Evolutionary conservation across 1,139 yeast species (phyloP).

Genomic region (Blastobotrys ciferrii): DNA sequence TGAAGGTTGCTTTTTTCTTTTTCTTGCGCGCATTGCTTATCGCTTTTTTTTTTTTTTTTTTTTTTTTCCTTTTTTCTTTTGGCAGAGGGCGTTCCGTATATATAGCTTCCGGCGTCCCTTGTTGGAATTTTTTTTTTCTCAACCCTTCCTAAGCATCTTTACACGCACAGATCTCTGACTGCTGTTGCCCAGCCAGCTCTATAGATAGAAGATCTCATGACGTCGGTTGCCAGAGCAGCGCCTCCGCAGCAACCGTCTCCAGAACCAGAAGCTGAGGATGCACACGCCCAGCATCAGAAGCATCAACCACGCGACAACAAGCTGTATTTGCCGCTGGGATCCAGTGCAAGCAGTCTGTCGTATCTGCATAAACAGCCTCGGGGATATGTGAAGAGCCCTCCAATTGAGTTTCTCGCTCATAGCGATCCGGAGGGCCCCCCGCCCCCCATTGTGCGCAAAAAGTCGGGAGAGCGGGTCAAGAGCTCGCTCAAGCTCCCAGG

Average conservation of each 20-base stretch:
- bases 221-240: too few relatives aligned
- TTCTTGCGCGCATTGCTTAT: constrained; percentile 3
- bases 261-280: too few relatives aligned
- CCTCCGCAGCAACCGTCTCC: too few relatives aligned
- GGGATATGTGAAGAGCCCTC: not conserved
- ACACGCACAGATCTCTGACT: too few relatives aligned
- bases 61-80: constrained; percentile 6
- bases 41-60: constrained; percentile 7
- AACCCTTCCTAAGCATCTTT: too few relatives aligned
- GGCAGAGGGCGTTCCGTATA: not conserved
- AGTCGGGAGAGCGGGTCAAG: constrained; percentile 78
- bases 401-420: not conserved
- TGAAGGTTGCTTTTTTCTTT: constrained; percentile 1
- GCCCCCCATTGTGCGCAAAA: constrained; percentile 54
- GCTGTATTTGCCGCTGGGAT: constrained; percentile 1
- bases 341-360: not conserved
- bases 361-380: constrained; percentile 7
- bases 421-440: not conserved
- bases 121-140: not conserved
- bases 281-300: not conserved
- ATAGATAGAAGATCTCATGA: too few relatives aligned
- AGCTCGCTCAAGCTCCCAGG: constrained; percentile 60
- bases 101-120: not conserved
- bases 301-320: not conserved
- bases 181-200: too few relatives aligned